Percentiles rank a stretch among this genome's conserved stretches.
These are phyloP conservation scores for Chlamydomonas sphaeroides DNA, from an alignment of 139 green algal species.

Conservation along the genomic window DNA sequence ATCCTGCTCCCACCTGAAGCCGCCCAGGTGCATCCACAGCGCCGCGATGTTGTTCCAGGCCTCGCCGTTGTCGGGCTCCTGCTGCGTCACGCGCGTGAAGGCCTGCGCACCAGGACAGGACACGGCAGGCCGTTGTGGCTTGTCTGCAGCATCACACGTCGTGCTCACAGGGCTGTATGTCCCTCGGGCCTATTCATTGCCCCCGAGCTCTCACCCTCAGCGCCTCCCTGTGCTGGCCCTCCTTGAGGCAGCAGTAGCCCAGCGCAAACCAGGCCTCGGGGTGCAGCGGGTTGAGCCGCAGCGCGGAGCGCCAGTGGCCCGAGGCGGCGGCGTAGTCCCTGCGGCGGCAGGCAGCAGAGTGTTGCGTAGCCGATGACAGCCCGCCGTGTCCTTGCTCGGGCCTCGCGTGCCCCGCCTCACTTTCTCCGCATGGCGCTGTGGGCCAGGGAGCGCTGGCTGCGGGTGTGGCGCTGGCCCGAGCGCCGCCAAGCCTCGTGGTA, in stretches of 20 bases:
- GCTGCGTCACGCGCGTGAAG: slow-evolving; percentile 76
- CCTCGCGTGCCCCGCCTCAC: not conserved
- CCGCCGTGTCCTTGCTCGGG: not conserved
- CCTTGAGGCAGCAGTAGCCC: slow-evolving; percentile 79
- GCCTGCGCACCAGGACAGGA: too few species aligned
- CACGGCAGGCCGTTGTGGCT: too few species aligned
- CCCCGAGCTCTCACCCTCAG: slow-evolving; percentile 42
- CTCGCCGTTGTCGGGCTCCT: slow-evolving; percentile 88
- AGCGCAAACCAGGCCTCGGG: slow-evolving; percentile 91
- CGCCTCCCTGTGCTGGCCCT: slow-evolving; percentile 39
- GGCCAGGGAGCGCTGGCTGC: slow-evolving; percentile 84
- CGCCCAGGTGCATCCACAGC: slow-evolving; percentile 75
- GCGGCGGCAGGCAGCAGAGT: too few species aligned
- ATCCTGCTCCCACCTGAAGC: slow-evolving; percentile 26
- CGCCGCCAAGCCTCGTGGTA: slow-evolving; percentile 86
- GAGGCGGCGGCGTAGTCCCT: slow-evolving; percentile 66
- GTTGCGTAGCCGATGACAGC: too few species aligned
- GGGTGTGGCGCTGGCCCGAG: slow-evolving; percentile 65
- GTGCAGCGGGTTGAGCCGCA: slow-evolving; percentile 88
- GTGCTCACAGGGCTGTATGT: too few species aligned
- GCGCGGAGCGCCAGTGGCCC: slow-evolving; percentile 77
- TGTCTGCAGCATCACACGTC: too few species aligned
- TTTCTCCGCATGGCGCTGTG: slow-evolving; percentile 54
- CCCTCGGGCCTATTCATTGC: too few species aligned
- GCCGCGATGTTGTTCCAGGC: slow-evolving; percentile 97